Base-by-base conservation (phyloP, 805 yeast species). In the Vanderwaltozyma yarrowii region DNA sequence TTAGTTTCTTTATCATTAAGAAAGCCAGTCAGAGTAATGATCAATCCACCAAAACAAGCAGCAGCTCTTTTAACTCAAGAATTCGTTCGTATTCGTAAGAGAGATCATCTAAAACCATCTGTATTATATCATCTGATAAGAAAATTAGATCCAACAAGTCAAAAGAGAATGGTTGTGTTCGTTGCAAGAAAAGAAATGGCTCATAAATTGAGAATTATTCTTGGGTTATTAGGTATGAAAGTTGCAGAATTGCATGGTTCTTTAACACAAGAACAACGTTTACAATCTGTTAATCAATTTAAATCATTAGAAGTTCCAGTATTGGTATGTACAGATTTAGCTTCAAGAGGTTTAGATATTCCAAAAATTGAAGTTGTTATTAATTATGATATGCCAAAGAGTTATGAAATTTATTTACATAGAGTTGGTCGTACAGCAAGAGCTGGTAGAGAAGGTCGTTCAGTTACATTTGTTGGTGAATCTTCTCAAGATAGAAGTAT, bases 361-460 rank as follows among this genome's bases (percentile, higher is more conserved):
- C 97, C 97, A 44, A 89, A 89, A 64, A 88, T 92, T 58, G 97
- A 88, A 60, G 78, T 81, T 42, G 99, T 92, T 33, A 74, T 92
- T 54, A 92, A 92, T 64, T 92, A 71, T 61, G 98, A 92, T 56
- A 85, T 92, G 94, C 98, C 98, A 36, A 84, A 85, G 60, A 70
- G 83, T 23, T 80, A 83, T 53, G 98, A 92, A 47, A 74, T 89
- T 28, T 92, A 92, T 61, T 69, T 92, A 52, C 98, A 92, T 65
- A 82, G 98, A 70, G 96, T 92, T 43, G 98, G 98, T 64, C 84
- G 98, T 73, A 92, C 97, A 39, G 99, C 99, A 9, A 85, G 99
- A 75, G 99, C 96, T 36, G 97, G 97, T 16, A 76, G 97, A 64
- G 85, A 83, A 38, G 99, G 99, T 72, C 74, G 74, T 40, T 83